These are phyloP conservation scores for Eucalyptus curtisii DNA, from an alignment of 345 rosid genomes.

Conservation along the genomic window DNA sequence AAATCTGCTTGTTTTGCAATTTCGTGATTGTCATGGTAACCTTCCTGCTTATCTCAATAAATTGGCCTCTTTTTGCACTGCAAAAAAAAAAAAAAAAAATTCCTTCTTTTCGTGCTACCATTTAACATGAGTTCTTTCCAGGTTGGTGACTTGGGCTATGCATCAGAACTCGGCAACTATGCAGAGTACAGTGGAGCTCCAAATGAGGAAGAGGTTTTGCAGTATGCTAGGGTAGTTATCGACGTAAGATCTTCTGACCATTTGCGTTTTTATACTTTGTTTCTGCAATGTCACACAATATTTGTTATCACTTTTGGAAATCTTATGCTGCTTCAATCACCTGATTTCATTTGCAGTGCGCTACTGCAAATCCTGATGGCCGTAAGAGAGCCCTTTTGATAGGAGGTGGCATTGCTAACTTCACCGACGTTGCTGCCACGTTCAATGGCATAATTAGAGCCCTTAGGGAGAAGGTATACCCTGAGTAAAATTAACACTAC, in stretches of 20 bases:
- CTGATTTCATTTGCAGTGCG: slow-evolving; percentile 37
- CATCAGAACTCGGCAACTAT: slow-evolving; percentile 92
- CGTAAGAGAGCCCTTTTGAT: slow-evolving; percentile 85
- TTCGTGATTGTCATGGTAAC: not conserved
- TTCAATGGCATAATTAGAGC: slow-evolving; percentile 91
- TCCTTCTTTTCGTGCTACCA: not conserved
- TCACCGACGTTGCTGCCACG: slow-evolving; percentile 94
- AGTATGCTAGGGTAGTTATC: slow-evolving; percentile 93
- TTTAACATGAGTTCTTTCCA: slow-evolving; percentile 1
- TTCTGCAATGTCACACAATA: not conserved
- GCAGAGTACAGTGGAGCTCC: slow-evolving; percentile 99
- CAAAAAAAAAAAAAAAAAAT: not conserved
- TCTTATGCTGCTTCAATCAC: not conserved
- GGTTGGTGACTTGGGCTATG: slow-evolving; percentile 99
- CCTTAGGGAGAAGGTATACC: slow-evolving; percentile 69
- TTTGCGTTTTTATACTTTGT: not conserved
- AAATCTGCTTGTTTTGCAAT: not conserved
- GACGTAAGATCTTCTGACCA: slow-evolving; percentile 39
- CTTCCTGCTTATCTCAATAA: not conserved
- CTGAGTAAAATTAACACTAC: not conserved
- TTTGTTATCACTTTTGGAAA: not conserved
- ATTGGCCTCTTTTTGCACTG: not conserved
- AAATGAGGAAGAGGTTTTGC: slow-evolving; percentile 91
- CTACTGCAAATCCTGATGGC: slow-evolving; percentile 86
- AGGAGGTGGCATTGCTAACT: slow-evolving; percentile 98